Evolutionary conservation across 2,329 filamentous ascomycete genomes (phyloP).

Genomic region (Fusarium floridanum): DNA sequence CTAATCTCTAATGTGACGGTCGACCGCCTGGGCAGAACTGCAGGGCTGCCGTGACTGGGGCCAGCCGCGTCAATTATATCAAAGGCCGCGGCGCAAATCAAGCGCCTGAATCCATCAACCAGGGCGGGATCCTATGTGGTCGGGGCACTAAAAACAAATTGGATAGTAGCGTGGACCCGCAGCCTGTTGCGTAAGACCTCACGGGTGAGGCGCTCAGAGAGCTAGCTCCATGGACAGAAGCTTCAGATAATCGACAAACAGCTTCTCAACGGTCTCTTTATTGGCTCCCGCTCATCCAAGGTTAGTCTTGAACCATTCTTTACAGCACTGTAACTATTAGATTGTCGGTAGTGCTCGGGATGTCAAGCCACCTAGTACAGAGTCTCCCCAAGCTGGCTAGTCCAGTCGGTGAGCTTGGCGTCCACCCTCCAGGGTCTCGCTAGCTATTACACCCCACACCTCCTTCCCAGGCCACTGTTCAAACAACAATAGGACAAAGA

Average conservation of each 20-base stretch:
- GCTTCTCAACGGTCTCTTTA: background rate
- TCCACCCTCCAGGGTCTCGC: background rate
- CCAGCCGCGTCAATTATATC: background rate
- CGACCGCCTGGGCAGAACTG: too few species aligned
- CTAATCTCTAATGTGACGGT: too few species aligned
- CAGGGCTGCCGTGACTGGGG: background rate
- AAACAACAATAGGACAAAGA: background rate
- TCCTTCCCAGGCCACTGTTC: background rate
- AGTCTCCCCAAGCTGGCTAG: background rate
- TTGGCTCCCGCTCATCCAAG: background rate
- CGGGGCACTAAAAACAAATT: background rate
- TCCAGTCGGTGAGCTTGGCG: background rate
- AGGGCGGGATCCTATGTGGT: background rate
- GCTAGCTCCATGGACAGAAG: too few species aligned
- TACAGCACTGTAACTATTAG: background rate
- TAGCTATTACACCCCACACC: background rate
- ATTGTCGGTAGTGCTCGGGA: background rate
- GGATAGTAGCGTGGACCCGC: background rate
- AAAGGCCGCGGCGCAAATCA: background rate
- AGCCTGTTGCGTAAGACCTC: background rate
- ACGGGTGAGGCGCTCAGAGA: background rate
- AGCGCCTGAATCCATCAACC: background rate
- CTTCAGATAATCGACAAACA: background rate
- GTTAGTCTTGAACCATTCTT: background rate
- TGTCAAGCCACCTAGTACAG: background rate